Percentiles rank a stretch among this genome's conserved stretches.
These are phyloP conservation scores for Botrytis fabae DNA, from an alignment of 2,329 filamentous ascomycete species.

Conservation along the genomic window DNA sequence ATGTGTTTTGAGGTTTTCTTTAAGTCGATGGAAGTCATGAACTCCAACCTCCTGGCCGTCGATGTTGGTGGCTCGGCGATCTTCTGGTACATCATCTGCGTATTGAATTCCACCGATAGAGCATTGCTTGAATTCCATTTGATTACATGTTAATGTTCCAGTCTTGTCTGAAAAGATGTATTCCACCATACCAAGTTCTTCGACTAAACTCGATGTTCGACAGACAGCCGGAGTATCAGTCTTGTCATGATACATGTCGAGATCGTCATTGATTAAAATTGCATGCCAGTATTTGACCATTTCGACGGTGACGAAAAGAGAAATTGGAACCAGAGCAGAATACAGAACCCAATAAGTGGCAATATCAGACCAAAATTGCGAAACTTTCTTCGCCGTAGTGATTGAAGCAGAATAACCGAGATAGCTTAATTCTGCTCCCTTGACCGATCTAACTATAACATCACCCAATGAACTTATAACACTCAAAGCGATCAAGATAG, in stretches of 20 bases:
- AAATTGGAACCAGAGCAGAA: conserved; percentile 94
- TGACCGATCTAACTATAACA: conserved; percentile 71
- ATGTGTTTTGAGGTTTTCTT: conserved; percentile 60
- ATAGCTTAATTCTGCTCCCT: conserved; percentile 66
- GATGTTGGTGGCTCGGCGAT: conserved; percentile 75
- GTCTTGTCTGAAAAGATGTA: conserved; percentile 99
- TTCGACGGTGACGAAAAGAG: conserved; percentile 95
- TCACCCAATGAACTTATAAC: conserved; percentile 91
- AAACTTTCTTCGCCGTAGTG: conserved; percentile 55
- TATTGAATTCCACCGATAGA: conserved; percentile 94
- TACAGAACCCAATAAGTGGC: conserved; percentile 99
- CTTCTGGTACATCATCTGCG: conserved; percentile 86
- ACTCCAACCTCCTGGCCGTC: conserved; percentile 74
- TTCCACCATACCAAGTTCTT: conserved; percentile 96
- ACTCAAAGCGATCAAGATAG: conserved; percentile 79
- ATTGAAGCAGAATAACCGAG: conserved; percentile 65
- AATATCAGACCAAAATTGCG: conserved; percentile 88
- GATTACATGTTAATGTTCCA: conserved; percentile 93
- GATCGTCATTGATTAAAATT: conserved; percentile 94
- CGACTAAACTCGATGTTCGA: conserved; percentile 91
- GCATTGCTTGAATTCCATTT: conserved; percentile 98
- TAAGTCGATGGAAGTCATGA: conserved; percentile 65
- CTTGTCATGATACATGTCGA: conserved; percentile 97
- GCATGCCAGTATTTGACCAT: conserved; percentile 98
- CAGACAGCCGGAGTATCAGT: conserved; percentile 95